A percentile compares a stretch with the other conserved stretches of the same genome.
Evolutionary conservation across 2,329 filamentous ascomycete genomes (phyloP).

Genomic region (Pseudogymnoascus destructans): DNA sequence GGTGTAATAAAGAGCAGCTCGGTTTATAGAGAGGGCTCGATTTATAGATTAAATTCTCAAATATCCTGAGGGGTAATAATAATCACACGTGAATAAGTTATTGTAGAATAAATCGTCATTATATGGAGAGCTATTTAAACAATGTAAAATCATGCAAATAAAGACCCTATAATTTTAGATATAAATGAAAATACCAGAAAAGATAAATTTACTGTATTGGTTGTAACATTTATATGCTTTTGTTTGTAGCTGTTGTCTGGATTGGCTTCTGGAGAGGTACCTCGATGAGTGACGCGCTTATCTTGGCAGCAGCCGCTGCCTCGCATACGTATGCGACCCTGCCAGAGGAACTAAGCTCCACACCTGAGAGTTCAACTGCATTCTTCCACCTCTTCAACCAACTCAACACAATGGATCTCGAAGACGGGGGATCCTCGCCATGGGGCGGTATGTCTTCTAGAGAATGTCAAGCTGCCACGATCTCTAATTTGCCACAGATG

Average conservation of each 20-base stretch:
- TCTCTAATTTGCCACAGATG: slow-evolving; percentile 25
- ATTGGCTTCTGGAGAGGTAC: background rate
- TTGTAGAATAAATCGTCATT: background rate
- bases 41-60: background rate
- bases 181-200: background rate
- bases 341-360: background rate
- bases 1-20: background rate
- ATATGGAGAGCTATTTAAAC: no score
- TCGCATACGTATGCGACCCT: slow-evolving; percentile 8
- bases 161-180: background rate
- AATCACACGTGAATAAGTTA: background rate
- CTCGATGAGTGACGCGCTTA: slow-evolving; percentile 1
- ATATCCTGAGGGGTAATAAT: background rate
- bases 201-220: background rate
- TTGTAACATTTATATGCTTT: background rate
- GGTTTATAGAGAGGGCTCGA: background rate
- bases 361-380: slow-evolving; percentile 6
- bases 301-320: slow-evolving; percentile 8
- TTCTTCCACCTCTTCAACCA: slow-evolving; percentile 6
- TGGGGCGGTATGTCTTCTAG: slow-evolving; percentile 30
- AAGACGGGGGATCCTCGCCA: slow-evolving; percentile 33
- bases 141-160: background rate
- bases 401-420: slow-evolving; percentile 30
- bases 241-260: background rate
- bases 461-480: slow-evolving; percentile 10